phyloP scores from a whole-genome alignment of 306 rosid species.

The Cucurbita maxima region DNA sequence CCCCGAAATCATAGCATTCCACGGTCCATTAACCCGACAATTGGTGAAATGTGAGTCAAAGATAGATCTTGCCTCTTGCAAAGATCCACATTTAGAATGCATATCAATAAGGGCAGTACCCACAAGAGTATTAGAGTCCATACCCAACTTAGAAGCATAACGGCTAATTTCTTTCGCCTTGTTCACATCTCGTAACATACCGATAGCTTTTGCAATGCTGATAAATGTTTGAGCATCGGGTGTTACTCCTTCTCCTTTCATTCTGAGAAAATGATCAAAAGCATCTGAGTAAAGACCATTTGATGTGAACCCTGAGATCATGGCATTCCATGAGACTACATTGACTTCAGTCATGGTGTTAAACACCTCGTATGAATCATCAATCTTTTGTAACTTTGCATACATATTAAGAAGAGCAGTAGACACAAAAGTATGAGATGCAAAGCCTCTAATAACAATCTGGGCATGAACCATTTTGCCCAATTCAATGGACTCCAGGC shows the following conservation, averaged over 20 bases:
- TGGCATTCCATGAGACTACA: slow-evolving; percentile 58
- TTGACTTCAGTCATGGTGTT: slow-evolving; percentile 33
- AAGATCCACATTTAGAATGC: slow-evolving; percentile 47
- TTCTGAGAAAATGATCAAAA: slow-evolving; percentile 33
- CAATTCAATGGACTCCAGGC: slow-evolving; percentile 23
- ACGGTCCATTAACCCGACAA: slow-evolving; percentile 36
- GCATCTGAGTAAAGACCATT: slow-evolving; percentile 40
- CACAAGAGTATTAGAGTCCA: slow-evolving; percentile 38
- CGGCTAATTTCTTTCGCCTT: slow-evolving; percentile 35
- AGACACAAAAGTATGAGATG: slow-evolving; percentile 28
- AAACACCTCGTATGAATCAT: slow-evolving; percentile 41
- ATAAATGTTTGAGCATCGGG: slow-evolving; percentile 36
- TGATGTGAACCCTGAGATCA: slow-evolving; percentile 46
- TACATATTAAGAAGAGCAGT: slow-evolving; percentile 74
- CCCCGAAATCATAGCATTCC: slow-evolving; percentile 74
- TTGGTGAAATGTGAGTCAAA: slow-evolving; percentile 25
- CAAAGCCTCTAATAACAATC: slow-evolving; percentile 45
- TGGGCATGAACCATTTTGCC: slow-evolving; percentile 58
- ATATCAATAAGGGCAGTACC: slow-evolving; percentile 65
- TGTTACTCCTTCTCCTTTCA: slow-evolving; percentile 26
- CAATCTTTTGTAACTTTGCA: slow-evolving; percentile 42
- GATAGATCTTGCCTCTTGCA: slow-evolving; percentile 31
- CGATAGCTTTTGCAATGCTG: slow-evolving; percentile 50
- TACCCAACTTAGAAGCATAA: slow-evolving; percentile 32
- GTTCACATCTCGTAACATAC: slow-evolving; percentile 27